Conservation (phyloP, 2,329 filamentous ascomycete species). For the Colletotrichum echinochloae region DNA sequence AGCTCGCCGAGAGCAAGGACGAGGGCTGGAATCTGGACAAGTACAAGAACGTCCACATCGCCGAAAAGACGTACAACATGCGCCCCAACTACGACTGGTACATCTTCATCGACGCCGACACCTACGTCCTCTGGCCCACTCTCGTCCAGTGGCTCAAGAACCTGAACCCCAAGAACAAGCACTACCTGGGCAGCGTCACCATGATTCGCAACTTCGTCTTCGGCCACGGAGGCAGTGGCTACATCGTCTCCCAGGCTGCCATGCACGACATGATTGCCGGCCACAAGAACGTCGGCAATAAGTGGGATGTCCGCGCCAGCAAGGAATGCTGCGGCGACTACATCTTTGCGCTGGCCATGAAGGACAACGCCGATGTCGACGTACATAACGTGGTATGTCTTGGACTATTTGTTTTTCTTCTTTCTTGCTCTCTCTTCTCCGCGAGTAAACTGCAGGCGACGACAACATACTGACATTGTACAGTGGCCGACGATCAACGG, state of each 20-base stretch:
- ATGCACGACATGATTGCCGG: constrained; percentile 60
- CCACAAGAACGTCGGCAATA: constrained; percentile 57
- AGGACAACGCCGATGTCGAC: constrained; percentile 55
- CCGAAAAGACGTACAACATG: constrained; percentile 64
- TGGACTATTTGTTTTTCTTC: not conserved
- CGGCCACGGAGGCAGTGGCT: constrained; percentile 68
- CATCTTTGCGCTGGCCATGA: constrained; percentile 60
- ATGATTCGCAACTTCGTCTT: constrained; percentile 58
- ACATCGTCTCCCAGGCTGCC: constrained; percentile 63
- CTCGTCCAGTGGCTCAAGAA: constrained; percentile 61
- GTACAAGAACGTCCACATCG: constrained; percentile 72
- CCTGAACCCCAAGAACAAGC: constrained; percentile 56
- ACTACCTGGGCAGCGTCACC: constrained; percentile 64
- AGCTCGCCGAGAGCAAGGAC: constrained; percentile 45
- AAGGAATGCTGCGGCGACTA: constrained; percentile 64
- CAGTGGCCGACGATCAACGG: constrained; percentile 67
- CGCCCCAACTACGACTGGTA: constrained; percentile 69
- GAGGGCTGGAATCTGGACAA: constrained; percentile 68
- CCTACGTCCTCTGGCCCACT: constrained; percentile 67
- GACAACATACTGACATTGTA: constrained; percentile 15
- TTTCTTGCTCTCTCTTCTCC: not conserved
- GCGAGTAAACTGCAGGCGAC: not conserved
- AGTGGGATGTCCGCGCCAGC: constrained; percentile 57
- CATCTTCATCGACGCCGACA: constrained; percentile 69
- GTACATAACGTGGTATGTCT: constrained; percentile 57